Evolutionary conservation across 2,329 filamentous ascomycete species (phyloP).

Genomic region (Diaporthe ilicicola): DNA sequence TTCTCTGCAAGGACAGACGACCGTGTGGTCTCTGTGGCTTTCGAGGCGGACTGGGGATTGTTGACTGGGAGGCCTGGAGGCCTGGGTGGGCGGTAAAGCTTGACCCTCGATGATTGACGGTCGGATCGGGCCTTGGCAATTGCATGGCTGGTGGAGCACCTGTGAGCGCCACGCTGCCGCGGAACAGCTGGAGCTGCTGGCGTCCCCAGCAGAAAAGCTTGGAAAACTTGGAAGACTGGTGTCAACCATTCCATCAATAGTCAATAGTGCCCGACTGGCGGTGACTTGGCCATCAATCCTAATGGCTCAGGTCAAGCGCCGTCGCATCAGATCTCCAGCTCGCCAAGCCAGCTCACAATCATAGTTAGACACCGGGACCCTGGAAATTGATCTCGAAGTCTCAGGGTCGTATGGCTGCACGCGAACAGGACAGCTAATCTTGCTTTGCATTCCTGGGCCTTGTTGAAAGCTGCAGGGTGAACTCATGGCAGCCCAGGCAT

Average conservation of each 20-base stretch:
- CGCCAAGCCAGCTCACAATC: background rate
- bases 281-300: slow-evolving; percentile 18
- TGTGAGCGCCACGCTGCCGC: slow-evolving; percentile 1
- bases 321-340: slow-evolving; percentile 16
- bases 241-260: slow-evolving; percentile 8
- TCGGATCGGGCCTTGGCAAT: slow-evolving; percentile 23
- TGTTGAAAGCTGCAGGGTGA: slow-evolving; percentile 20
- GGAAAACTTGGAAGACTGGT: slow-evolving; percentile 21
- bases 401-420: slow-evolving; percentile 21
- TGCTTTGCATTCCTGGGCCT: slow-evolving; percentile 1
- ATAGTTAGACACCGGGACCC: slow-evolving; percentile 7
- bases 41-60: background rate
- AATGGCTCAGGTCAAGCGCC: background rate
- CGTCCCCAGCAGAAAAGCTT: slow-evolving; percentile 6
- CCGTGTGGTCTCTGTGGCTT: background rate
- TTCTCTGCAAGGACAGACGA: background rate
- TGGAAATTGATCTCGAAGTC: slow-evolving; percentile 20
- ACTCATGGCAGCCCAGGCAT: slow-evolving; percentile 20
- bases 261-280: slow-evolving; percentile 14
- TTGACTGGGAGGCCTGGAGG: background rate
- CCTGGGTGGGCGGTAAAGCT: slow-evolving; percentile 5
- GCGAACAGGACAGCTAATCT: slow-evolving; percentile 2
- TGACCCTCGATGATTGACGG: slow-evolving; percentile 16
- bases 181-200: background rate
- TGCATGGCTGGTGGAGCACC: slow-evolving; percentile 6